Percentiles rank a stretch among this genome's conserved stretches.
phyloP scores from a whole-genome alignment of 2,329 filamentous ascomycete species.

The Trichoderma sp. region DNA sequence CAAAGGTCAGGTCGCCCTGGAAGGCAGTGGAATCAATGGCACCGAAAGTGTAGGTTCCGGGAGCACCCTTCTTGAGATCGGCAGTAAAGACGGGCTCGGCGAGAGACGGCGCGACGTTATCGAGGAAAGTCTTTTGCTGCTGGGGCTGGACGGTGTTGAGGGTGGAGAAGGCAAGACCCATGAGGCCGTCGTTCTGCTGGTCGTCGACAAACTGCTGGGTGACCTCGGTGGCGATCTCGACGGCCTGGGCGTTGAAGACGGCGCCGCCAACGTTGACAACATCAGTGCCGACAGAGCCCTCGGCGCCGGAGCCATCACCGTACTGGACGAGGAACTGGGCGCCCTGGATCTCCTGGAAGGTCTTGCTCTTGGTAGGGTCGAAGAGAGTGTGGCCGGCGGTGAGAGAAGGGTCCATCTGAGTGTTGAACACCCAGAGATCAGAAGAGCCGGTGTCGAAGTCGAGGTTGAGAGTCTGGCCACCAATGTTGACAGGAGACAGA shows the following conservation, averaged over 20 bases:
- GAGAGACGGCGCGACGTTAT: conserved; percentile 64
- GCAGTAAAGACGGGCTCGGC: conserved; percentile 69
- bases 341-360: conserved; percentile 40
- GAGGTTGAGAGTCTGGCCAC: conserved; percentile 67
- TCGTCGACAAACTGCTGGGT: conserved; percentile 60
- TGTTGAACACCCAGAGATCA: conserved; percentile 75
- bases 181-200: conserved; percentile 64
- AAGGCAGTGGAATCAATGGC: conserved; percentile 64
- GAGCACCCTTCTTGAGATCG: conserved; percentile 58
- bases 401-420: conserved; percentile 48
- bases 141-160: conserved; percentile 66
- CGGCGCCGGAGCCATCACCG: conserved; percentile 65
- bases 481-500: conserved; percentile 67
- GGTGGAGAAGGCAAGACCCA: conserved; percentile 66
- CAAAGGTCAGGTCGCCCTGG: conserved; percentile 59
- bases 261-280: conserved; percentile 67
- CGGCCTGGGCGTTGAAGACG: conserved; percentile 61
- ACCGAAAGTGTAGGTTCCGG: conserved; percentile 71
- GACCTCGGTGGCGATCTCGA: conserved; percentile 65
- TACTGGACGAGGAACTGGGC: conserved; percentile 66
- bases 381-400: conserved; percentile 51
- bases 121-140: conserved; percentile 71
- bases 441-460: conserved; percentile 78
- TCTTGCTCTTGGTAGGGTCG: conserved; percentile 40
- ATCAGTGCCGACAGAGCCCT: conserved; percentile 68